Conservation (phyloP, 2,329 filamentous ascomycete species). For the Monosporascus sp. region DNA sequence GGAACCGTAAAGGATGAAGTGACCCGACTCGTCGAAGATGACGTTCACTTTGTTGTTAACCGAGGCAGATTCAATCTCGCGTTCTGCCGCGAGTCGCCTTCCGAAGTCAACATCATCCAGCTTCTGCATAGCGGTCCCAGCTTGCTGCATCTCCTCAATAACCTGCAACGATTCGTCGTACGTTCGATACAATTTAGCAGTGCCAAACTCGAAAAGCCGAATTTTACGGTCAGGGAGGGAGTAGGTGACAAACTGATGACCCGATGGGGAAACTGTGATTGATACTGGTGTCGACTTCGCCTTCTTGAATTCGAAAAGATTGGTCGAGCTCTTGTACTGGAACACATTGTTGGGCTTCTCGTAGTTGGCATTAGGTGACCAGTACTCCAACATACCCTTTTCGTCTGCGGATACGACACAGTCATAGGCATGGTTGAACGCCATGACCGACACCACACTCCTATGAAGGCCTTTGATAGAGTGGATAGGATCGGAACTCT, state of each 20-base stretch:
- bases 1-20: conserved; percentile 93
- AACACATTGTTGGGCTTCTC: conserved; percentile 93
- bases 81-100: conserved; percentile 77
- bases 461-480: conserved; percentile 76
- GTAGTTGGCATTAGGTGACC: conserved; percentile 73
- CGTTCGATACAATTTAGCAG: conserved; percentile 81
- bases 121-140: conserved; percentile 75
- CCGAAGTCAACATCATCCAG: conserved; percentile 91
- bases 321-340: conserved; percentile 87
- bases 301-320: conserved; percentile 96
- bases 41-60: conserved; percentile 73
- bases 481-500: conserved; percentile 70
- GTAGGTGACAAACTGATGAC: conserved; percentile 79
- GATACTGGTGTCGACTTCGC: conserved; percentile 79
- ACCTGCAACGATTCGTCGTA: conserved; percentile 93
- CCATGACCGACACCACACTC: conserved; percentile 75
- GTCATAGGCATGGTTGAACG: conserved; percentile 82
- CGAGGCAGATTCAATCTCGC: conserved; percentile 69
- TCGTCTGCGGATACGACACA: conserved; percentile 89
- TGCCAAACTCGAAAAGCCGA: conserved; percentile 85
- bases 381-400: conserved; percentile 94
- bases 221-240: conserved; percentile 93
- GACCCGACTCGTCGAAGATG: conserved; percentile 90
- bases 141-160: conserved; percentile 91
- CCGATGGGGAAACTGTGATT: conserved; percentile 79